These are phyloP conservation scores for Fistulina hepatica DNA, from an alignment of 1,284 basidiomycete genomes.

Conservation along the genomic window DNA sequence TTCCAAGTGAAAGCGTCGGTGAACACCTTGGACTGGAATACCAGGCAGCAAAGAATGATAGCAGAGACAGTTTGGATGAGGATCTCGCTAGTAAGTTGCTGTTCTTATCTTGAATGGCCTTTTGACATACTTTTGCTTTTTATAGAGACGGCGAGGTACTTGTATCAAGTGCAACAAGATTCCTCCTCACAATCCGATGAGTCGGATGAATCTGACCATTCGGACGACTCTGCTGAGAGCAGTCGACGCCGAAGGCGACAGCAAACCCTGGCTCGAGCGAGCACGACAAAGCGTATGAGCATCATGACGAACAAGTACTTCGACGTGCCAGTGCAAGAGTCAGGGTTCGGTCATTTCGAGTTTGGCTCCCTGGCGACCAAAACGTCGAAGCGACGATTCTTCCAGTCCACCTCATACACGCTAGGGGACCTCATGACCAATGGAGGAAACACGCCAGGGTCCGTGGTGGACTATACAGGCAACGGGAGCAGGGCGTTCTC, in stretches of 20 bases:
- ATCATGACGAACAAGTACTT: slow-evolving; percentile 47
- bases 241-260: slow-evolving; percentile 11
- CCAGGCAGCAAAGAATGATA: slow-evolving; percentile 34
- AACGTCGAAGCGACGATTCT: slow-evolving; percentile 39
- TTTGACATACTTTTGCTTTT: background rate
- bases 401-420: slow-evolving; percentile 30
- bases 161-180: slow-evolving; percentile 49
- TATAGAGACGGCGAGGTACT: slow-evolving; percentile 51
- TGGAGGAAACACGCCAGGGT: background rate
- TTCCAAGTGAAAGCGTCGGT: slow-evolving; percentile 59
- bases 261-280: slow-evolving; percentile 11
- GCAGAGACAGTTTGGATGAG: slow-evolving; percentile 49
- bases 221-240: slow-evolving; percentile 24
- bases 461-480: background rate
- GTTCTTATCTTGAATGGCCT: background rate
- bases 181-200: slow-evolving; percentile 33
- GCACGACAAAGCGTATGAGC: slow-evolving; percentile 48
- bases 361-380: slow-evolving; percentile 6
- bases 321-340: slow-evolving; percentile 28
- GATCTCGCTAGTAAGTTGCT: slow-evolving; percentile 47
- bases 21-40: slow-evolving; percentile 43
- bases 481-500: background rate
- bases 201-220: slow-evolving; percentile 42
- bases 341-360: background rate
- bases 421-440: slow-evolving; percentile 2